Evolutionary conservation across 2,329 filamentous ascomycete genomes (phyloP).

Genomic region (Verticillium klebahnii): DNA sequence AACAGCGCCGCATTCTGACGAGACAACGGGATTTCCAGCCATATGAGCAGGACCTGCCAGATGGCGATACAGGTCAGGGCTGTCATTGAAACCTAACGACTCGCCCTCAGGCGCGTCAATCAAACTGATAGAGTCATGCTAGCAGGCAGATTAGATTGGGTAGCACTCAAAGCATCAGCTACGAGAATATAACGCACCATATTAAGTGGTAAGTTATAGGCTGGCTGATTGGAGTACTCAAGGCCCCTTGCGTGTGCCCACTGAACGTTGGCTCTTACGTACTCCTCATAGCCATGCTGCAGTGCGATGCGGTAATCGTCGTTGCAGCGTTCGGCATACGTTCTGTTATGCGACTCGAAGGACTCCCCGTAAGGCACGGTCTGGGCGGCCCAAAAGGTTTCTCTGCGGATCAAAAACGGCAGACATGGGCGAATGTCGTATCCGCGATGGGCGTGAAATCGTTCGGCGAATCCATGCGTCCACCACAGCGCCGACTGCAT

Average conservation of each 20-base stretch:
- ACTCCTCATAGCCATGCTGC: conserved; percentile 14
- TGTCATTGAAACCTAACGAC: conserved; percentile 17
- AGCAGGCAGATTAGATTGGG: too few relatives aligned
- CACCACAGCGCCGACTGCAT: conserved; percentile 18
- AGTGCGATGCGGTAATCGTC: conserved; percentile 15
- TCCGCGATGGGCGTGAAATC: conserved; percentile 10
- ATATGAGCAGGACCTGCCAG: conserved; percentile 19
- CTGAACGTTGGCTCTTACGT: conserved; percentile 6
- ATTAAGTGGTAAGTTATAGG: conserved; percentile 20
- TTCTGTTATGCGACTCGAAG: conserved; percentile 12
- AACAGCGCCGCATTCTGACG: conserved; percentile 17
- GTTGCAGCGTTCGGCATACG: conserved; percentile 6
- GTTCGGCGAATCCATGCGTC: conserved; percentile 13
- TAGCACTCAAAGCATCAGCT: too few relatives aligned
- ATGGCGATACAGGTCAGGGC: conserved; percentile 15
- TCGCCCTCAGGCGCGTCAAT: conserved; percentile 18
- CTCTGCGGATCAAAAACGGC: conserved; percentile 17
- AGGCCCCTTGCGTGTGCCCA: conserved; percentile 14
- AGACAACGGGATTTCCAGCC: conserved; percentile 14
- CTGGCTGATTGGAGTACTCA: conserved; percentile 16
- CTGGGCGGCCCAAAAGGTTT: conserved; percentile 14
- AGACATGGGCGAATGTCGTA: conserved; percentile 14
- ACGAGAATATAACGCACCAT: conserved; percentile 8
- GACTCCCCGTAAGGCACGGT: conserved; percentile 15
- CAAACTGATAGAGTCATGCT: conserved; percentile 7